A percentile compares a stretch with the other conserved stretches of the same genome.
Conservation (phyloP, 169 alveolate species). For the Plasmodium inui region DNA sequence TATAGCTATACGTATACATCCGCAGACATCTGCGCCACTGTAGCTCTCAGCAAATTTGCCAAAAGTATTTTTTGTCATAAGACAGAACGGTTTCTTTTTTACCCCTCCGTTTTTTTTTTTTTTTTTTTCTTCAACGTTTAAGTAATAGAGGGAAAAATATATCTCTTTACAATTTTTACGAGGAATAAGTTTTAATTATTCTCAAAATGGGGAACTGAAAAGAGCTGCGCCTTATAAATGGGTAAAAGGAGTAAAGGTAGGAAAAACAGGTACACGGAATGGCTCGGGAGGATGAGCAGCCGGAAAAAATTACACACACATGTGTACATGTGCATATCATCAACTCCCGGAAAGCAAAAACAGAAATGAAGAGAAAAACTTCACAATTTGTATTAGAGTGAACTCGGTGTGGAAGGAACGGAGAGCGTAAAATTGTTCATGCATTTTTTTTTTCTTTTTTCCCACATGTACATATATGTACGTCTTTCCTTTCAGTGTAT, state of each 20-base stretch:
- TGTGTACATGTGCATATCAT: background rate
- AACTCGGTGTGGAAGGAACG: background rate
- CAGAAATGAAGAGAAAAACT: background rate
- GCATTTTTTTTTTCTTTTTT: background rate
- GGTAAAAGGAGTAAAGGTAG: background rate
- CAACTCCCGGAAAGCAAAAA: background rate
- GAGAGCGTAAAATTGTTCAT: background rate
- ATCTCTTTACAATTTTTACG: background rate
- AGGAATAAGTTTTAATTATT: background rate
- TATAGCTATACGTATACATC: background rate
- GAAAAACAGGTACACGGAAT: background rate
- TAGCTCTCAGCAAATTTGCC: background rate
- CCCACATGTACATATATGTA: background rate
- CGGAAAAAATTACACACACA: background rate
- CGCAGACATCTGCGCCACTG: background rate
- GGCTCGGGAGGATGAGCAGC: background rate
- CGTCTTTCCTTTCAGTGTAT: background rate
- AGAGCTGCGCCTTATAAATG: background rate
- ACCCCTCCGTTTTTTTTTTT: background rate
- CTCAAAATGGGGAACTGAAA: background rate
- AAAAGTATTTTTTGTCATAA: background rate
- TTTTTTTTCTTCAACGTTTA: background rate
- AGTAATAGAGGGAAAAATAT: background rate
- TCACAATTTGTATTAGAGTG: slow-evolving; percentile 5
- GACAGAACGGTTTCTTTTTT: background rate